phyloP scores from a whole-genome alignment of 495 filamentous ascomycete genomes.

The Bacidia gigantensis region DNA sequence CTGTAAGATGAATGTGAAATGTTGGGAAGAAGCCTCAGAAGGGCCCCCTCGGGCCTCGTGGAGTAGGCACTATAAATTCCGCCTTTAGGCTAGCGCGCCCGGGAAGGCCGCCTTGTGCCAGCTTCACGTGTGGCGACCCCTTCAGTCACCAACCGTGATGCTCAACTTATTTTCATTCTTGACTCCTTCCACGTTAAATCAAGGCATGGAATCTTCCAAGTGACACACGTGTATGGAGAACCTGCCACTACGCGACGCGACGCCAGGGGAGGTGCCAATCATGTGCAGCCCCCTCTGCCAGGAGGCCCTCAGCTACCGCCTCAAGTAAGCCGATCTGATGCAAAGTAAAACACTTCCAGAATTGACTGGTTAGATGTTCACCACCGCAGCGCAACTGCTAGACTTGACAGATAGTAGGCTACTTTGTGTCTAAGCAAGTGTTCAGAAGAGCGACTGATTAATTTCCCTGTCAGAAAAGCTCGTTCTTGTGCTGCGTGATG shows the following conservation, averaged over 20 bases:
- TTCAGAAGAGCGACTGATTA: slow-evolving; percentile 3
- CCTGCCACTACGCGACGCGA: slow-evolving; percentile 14
- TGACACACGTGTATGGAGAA: slow-evolving; percentile 15
- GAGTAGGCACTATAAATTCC: too few species aligned
- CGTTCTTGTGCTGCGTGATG: slow-evolving; percentile 76
- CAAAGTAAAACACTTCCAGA: slow-evolving; percentile 23
- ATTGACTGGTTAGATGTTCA: slow-evolving; percentile 87
- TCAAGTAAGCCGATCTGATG: slow-evolving; percentile 14
- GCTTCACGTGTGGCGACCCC: too few species aligned
- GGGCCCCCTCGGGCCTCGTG: too few species aligned
- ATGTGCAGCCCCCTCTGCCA: slow-evolving; percentile 11
- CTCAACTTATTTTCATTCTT: too few species aligned
- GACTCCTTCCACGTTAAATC: too few species aligned
- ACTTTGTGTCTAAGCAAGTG: background rate
- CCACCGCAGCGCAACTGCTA: slow-evolving; percentile 84
- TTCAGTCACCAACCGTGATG: too few species aligned
- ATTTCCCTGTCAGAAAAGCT: slow-evolving; percentile 63
- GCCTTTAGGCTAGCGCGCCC: too few species aligned
- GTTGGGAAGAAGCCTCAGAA: too few species aligned
- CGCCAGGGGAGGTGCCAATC: slow-evolving; percentile 12
- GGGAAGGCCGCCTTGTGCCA: too few species aligned
- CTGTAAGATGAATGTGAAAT: too few species aligned
- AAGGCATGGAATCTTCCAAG: background rate
- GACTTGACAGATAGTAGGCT: slow-evolving; percentile 91
- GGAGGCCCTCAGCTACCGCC: slow-evolving; percentile 39